A percentile compares a stretch with the other conserved stretches of the same genome.
Conservation (phyloP, 2,329 filamentous ascomycete genomes). For the Ceratocystis cacaofunesta region DNA sequence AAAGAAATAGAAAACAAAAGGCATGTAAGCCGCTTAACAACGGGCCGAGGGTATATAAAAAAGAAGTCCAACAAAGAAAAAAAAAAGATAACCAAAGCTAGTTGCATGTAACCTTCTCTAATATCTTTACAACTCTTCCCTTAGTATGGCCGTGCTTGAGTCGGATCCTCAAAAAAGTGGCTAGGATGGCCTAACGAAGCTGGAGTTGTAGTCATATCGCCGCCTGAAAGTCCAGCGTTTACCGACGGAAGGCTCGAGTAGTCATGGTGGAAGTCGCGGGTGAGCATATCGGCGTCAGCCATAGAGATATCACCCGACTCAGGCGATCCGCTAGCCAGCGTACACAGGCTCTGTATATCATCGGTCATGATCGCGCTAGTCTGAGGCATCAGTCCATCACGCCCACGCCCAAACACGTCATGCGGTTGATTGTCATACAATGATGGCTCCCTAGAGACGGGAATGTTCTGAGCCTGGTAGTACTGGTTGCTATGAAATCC, state of each 20-base stretch:
- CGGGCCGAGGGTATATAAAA: slow-evolving; percentile 3
- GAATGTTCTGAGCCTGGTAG: not conserved
- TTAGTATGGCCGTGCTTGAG: not conserved
- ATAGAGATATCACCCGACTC: slow-evolving; percentile 26
- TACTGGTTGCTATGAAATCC: slow-evolving; percentile 4
- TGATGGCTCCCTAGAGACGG: not conserved
- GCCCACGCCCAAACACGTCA: slow-evolving; percentile 7
- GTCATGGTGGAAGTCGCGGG: slow-evolving; percentile 18
- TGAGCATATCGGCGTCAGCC: slow-evolving; percentile 24
- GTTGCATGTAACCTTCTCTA: too few relatives aligned
- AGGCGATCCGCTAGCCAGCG: slow-evolving; percentile 22
- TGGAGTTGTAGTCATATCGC: slow-evolving; percentile 2
- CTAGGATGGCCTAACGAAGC: not conserved
- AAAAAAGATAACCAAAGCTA: not conserved
- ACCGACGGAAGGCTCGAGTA: slow-evolving; percentile 5
- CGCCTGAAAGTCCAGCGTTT: slow-evolving; percentile 19
- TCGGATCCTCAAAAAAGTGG: slow-evolving; percentile 6
- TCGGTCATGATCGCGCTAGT: slow-evolving; percentile 27
- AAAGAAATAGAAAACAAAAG: not conserved
- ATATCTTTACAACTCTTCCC: not conserved
- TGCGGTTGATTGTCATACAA: slow-evolving; percentile 17
- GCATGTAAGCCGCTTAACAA: not conserved
- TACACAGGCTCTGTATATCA: slow-evolving; percentile 25
- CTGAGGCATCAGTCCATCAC: slow-evolving; percentile 17
- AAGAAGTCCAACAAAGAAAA: not conserved